phyloP scores from a whole-genome alignment of 2,329 filamentous ascomycete species.

The Pseudogymnoascus destructans region DNA sequence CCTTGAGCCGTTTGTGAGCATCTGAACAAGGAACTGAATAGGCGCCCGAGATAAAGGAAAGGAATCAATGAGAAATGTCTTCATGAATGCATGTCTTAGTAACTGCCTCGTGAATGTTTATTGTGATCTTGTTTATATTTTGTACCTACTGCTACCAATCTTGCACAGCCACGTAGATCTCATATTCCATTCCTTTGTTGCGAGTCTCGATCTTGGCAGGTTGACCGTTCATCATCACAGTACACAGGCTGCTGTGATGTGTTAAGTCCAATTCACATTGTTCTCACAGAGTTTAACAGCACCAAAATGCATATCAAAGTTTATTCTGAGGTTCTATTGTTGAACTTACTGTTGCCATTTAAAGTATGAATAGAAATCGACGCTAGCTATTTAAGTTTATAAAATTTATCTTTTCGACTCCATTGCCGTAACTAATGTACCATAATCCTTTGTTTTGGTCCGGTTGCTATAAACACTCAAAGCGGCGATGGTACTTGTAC shows the following conservation, averaged over 20 bases:
- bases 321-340: not conserved
- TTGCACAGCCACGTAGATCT: not conserved
- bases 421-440: not conserved
- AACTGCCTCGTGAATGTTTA: not conserved
- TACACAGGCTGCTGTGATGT: not conserved
- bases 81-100: not conserved
- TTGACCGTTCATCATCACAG: not conserved
- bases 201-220: not conserved
- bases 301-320: not conserved
- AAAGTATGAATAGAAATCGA: not conserved
- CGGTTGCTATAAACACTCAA: not conserved
- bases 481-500: not conserved
- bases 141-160: not conserved
- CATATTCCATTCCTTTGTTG: not conserved
- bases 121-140: not conserved
- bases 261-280: not conserved
- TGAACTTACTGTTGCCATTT: not conserved
- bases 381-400: not conserved
- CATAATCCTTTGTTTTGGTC: not conserved
- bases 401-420: not conserved
- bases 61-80: not conserved
- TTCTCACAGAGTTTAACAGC: not conserved
- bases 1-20: not conserved
- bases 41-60: conserved; percentile 1
- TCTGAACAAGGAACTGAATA: not conserved